A percentile compares a stretch with the other conserved stretches of the same genome.
Evolutionary conservation across 805 yeast genomes (phyloP).

Genomic region (Teunomyces pallodes): DNA sequence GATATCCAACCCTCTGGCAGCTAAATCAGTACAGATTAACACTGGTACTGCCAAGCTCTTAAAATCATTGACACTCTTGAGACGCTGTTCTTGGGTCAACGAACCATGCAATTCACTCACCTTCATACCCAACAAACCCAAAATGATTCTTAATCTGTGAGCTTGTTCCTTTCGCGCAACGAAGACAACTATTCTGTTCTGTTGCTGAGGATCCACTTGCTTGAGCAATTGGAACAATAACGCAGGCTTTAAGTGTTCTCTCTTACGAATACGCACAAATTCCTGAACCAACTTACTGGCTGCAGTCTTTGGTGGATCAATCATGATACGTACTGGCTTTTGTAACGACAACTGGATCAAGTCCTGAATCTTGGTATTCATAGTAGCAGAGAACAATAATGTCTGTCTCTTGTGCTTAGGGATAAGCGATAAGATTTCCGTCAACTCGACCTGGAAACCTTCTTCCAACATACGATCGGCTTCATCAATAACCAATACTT

Average conservation of each 20-base stretch:
- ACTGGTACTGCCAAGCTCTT: constrained; percentile 81
- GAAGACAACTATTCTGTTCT: constrained; percentile 80
- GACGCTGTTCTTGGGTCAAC: constrained; percentile 88
- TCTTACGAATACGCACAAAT: constrained; percentile 89
- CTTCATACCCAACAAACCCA: constrained; percentile 72
- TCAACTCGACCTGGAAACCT: constrained; percentile 94
- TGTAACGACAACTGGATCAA: constrained; percentile 83
- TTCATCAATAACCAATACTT: constrained; percentile 91
- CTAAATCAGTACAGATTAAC: constrained; percentile 93
- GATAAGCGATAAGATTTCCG: constrained; percentile 81
- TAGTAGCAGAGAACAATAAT: constrained; percentile 92
- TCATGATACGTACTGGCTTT: constrained; percentile 92
- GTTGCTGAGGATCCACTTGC: constrained; percentile 58
- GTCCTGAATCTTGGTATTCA: constrained; percentile 90
- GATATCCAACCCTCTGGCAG: constrained; percentile 98
- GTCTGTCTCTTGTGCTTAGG: constrained; percentile 91
- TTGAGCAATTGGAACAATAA: constrained; percentile 69
- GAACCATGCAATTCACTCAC: constrained; percentile 84
- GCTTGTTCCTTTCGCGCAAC: constrained; percentile 91
- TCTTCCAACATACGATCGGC: constrained; percentile 99
- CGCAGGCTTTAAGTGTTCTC: constrained; percentile 82
- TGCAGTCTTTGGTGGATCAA: constrained; percentile 93
- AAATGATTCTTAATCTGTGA: constrained; percentile 73
- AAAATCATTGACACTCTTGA: constrained; percentile 77
- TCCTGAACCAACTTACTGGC: constrained; percentile 90